Conservation (phyloP, 139 green algal genomes). For the Deuterostichococcus epilithicus region DNA sequence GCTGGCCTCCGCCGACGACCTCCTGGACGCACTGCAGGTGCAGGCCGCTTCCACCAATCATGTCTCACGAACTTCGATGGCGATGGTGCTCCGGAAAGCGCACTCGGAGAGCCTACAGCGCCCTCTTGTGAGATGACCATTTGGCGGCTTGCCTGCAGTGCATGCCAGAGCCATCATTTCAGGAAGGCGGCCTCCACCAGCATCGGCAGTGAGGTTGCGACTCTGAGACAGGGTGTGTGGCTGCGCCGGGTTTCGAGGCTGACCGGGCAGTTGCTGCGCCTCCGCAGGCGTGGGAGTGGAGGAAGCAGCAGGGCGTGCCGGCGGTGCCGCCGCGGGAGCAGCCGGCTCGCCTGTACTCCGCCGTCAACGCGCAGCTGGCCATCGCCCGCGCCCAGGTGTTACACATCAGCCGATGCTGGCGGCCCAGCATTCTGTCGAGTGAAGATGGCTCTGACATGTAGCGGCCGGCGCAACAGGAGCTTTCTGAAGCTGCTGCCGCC, state of each 20-base stretch:
- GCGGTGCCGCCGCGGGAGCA: constrained; percentile 5
- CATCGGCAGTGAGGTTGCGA: no score
- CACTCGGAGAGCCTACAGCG: no score
- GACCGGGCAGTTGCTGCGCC: background rate
- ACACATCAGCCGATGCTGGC: background rate
- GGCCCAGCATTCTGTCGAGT: background rate
- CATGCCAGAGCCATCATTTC: no score
- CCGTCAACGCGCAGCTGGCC: constrained; percentile 24
- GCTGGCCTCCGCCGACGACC: constrained; percentile 17
- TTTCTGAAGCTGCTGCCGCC: no score
- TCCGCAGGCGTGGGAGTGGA: constrained; percentile 16
- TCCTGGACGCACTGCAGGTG: constrained; percentile 28
- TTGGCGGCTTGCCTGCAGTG: no score
- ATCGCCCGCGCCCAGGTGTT: constrained; percentile 6
- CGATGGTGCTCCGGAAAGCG: no score
- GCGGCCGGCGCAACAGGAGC: background rate
- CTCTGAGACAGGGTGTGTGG: no score
- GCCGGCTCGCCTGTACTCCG: constrained; percentile 23
- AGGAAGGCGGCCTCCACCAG: no score
- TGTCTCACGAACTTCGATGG: no score
- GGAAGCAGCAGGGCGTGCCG: constrained; percentile 6
- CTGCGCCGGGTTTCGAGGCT: no score
- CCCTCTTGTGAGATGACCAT: no score
- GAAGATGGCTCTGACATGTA: constrained; percentile 5
- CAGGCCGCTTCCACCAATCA: no score